A percentile compares a stretch with the other conserved stretches of the same genome.
These are phyloP conservation scores for Balamuthia mandrillaris DNA, from an alignment of 208 protist species.

Conservation along the genomic window DNA sequence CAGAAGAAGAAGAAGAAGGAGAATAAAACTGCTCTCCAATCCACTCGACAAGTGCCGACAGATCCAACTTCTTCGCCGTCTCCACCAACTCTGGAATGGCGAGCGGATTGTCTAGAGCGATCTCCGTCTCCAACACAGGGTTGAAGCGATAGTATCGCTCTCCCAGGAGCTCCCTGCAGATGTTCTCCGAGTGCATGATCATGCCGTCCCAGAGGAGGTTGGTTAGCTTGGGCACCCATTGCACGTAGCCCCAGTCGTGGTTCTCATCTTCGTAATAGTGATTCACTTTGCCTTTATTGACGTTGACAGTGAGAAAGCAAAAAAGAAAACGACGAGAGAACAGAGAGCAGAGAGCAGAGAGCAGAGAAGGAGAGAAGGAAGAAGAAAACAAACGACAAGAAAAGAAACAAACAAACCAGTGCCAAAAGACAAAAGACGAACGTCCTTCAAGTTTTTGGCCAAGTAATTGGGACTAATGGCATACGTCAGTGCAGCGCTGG, in stretches of 20 bases:
- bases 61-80: no score
- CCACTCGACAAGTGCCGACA: no score
- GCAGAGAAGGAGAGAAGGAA: no score
- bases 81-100: background rate
- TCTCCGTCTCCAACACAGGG: background rate
- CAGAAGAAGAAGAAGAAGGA: no score
- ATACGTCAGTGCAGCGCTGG: slow-evolving; percentile 16
- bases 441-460: background rate
- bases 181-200: background rate
- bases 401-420: background rate
- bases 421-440: background rate
- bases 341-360: no score
- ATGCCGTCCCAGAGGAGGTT: slow-evolving; percentile 23
- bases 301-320: no score
- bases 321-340: no score
- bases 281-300: background rate
- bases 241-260: slow-evolving; percentile 51
- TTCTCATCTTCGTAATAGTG: background rate
- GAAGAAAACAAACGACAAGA: no score
- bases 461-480: background rate
- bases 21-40: no score
- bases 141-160: background rate
- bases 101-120: background rate
- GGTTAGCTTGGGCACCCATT: slow-evolving; percentile 47
- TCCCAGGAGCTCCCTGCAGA: background rate